Base-by-base conservation (phyloP, 2,329 filamentous ascomycete genomes). In the Aaosphaeria arxii region DNA sequence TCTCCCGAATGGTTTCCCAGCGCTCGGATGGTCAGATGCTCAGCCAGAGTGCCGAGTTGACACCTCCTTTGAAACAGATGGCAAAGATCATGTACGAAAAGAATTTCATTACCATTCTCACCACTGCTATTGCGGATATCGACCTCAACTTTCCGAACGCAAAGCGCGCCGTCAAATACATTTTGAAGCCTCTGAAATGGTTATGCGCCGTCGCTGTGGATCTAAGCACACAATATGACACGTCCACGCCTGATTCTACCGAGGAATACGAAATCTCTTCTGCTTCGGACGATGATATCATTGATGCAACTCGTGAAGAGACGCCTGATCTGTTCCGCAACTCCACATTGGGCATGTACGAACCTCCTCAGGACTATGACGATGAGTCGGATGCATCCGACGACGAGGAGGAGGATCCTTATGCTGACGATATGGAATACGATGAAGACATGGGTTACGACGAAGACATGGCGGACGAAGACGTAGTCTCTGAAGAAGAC, bases 51-150 rank as follows among this genome's bases (percentile, higher is more conserved):
- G 59, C 61, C 40, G 63, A 67, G 44, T 45, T 70, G 33, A 67
- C 66, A 6, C 62, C 67, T 6, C 91, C 91, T 6, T 87, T 91
- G 54, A 85, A 87, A 59, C 91, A 96, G 63, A 81, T 99, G 57
- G 87, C 89, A 32, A 89, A 91, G 57, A 84, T 96, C 51, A 99
- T 99, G 94, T 97, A 95, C 61, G 94, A 99, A 73, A 99, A 97
- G 74, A 91, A 95, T 47, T 96, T 94, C 67, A 86, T 97, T 52
- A 83, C 88, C 28, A 88, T 92, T 42, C 74, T 99, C 50, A 97
- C 94, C 2, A 83, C 86, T 9, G 95, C 95, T 1, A 91, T 99
- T 59, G 90, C 94, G 13, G 95, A 99, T 61, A 87, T 99, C 50
- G 94, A 96, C 66, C 82, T 99, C 52, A 95, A 95, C 58, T 96